Conservation (phyloP, 305 asterid genomes). For the Fraxinus sp. region DNA sequence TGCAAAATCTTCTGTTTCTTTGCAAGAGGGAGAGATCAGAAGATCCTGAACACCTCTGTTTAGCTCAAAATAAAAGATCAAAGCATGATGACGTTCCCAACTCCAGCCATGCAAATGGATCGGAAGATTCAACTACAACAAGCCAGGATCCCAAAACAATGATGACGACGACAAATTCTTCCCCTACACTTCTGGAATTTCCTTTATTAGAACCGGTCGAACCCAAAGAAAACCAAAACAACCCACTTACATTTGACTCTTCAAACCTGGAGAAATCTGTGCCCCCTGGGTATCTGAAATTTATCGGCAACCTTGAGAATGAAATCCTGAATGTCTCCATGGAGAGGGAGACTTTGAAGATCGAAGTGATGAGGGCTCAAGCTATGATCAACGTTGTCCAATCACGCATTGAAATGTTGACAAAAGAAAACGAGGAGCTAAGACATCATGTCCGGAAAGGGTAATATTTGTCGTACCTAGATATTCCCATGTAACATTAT, state of each 20-base stretch:
- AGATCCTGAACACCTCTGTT: conserved; percentile 50
- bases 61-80: conserved; percentile 50
- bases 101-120: conserved; percentile 79
- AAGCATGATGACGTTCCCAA: conserved; percentile 54
- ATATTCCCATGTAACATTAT: conserved; percentile 33
- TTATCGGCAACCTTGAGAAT: conserved; percentile 76
- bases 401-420: conserved; percentile 52
- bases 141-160: conserved; percentile 51
- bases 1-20: conserved; percentile 39
- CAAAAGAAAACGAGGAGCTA: conserved; percentile 64
- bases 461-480: neutral
- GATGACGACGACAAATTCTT: conserved; percentile 61
- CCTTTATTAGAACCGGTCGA: conserved; percentile 44
- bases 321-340: conserved; percentile 78
- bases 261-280: conserved; percentile 83
- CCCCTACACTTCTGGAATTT: conserved; percentile 54
- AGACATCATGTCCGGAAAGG: conserved; percentile 45
- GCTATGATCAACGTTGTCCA: conserved; percentile 87
- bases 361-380: conserved; percentile 93
- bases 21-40: conserved; percentile 72
- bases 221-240: conserved; percentile 47
- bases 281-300: conserved; percentile 88
- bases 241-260: conserved; percentile 55
- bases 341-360: conserved; percentile 82
- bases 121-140: conserved; percentile 82